Conservation (phyloP, 495 filamentous ascomycete genomes). For the Hypoxylon lienhwacheense region DNA sequence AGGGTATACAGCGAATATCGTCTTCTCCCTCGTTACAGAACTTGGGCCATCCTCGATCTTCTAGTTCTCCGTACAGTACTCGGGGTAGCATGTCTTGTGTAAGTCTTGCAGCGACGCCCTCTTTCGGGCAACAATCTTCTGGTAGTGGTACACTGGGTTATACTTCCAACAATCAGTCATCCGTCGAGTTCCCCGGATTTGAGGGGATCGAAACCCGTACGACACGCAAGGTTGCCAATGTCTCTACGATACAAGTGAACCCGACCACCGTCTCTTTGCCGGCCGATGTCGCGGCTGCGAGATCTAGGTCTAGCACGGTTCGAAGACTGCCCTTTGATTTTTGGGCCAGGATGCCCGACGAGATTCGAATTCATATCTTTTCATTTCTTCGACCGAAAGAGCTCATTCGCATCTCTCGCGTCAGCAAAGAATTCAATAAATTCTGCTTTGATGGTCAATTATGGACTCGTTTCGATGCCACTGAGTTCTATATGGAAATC, state of each 20-base stretch:
- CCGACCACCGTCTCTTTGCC: slow-evolving; percentile 64
- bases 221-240: slow-evolving; percentile 40
- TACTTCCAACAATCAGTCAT: slow-evolving; percentile 67
- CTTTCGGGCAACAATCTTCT: slow-evolving; percentile 46
- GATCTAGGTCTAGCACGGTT: slow-evolving; percentile 33
- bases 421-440: slow-evolving; percentile 78
- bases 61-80: slow-evolving; percentile 63
- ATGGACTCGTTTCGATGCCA: slow-evolving; percentile 81
- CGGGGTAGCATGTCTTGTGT: slow-evolving; percentile 74
- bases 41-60: slow-evolving; percentile 63
- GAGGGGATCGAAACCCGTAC: slow-evolving; percentile 42
- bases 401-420: slow-evolving; percentile 75
- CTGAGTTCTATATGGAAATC: slow-evolving; percentile 85
- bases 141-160: slow-evolving; percentile 54
- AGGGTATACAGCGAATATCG: slow-evolving; percentile 82
- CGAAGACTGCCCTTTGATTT: slow-evolving; percentile 63
- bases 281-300: slow-evolving; percentile 52
- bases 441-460: slow-evolving; percentile 96
- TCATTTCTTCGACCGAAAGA: slow-evolving; percentile 76
- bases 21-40: slow-evolving; percentile 78
- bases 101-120: slow-evolving; percentile 67
- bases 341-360: slow-evolving; percentile 78
- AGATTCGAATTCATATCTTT: slow-evolving; percentile 79
- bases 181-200: slow-evolving; percentile 44
- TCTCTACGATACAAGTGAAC: slow-evolving; percentile 27